phyloP scores from a whole-genome alignment of 768 basidiomycete genomes.

The Serpula lacrymans region DNA sequence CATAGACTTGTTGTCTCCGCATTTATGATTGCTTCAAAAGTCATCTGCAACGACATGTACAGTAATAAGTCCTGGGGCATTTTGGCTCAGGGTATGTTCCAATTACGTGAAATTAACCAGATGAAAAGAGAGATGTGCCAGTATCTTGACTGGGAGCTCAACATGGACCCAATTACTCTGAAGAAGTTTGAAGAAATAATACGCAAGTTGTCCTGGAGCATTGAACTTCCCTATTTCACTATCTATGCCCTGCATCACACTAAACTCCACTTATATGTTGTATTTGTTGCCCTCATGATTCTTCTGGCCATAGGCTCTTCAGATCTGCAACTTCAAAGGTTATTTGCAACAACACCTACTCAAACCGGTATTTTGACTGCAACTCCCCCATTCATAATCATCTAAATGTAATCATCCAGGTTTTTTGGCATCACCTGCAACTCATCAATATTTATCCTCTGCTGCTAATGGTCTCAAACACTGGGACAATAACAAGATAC shows the following conservation, averaged over 20 bases:
- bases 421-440: too few relatives aligned
- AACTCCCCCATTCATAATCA: too few relatives aligned
- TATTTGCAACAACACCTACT: slow-evolving; percentile 92
- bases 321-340: slow-evolving; percentile 69
- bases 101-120: slow-evolving; percentile 72
- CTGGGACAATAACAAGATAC: too few relatives aligned
- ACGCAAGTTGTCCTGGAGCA: too few relatives aligned
- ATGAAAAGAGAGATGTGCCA: slow-evolving; percentile 80
- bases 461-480: too few relatives aligned
- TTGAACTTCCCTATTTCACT: slow-evolving; percentile 54
- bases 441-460: too few relatives aligned
- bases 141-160: slow-evolving; percentile 91
- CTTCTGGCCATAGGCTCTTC: slow-evolving; percentile 68
- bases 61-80: slow-evolving; percentile 92
- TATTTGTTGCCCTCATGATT: slow-evolving; percentile 46
- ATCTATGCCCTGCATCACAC: slow-evolving; percentile 70
- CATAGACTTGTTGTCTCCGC: slow-evolving; percentile 71
- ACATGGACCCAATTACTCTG: slow-evolving; percentile 63
- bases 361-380: too few relatives aligned
- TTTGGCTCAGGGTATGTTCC: slow-evolving; percentile 86
- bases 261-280: slow-evolving; percentile 53
- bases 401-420: too few relatives aligned
- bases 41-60: slow-evolving; percentile 93
- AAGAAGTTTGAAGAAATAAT: slow-evolving; percentile 60
- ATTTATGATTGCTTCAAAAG: slow-evolving; percentile 71